Base-by-base conservation (phyloP, 2,329 filamentous ascomycete genomes). In the Aspergillus quadrilineatus region DNA sequence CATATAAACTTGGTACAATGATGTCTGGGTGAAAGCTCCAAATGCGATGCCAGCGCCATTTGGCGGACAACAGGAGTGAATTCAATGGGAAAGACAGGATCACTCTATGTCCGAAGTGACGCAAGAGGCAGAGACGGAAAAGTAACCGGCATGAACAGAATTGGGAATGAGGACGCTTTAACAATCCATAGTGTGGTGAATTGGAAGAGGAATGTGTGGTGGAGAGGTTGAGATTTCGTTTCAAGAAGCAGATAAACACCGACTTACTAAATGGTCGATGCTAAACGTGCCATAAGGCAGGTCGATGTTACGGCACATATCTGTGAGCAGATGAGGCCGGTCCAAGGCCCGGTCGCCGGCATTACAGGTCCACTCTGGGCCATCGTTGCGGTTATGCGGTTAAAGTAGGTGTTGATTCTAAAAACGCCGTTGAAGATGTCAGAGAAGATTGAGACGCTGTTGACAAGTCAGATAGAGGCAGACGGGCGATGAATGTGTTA, bases 261-360 rank as follows among this genome's bases (percentile, higher is more conserved):
- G 26, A 65, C 66, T 60, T 65, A 68, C 67, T 58, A 62, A 14
- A 36, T 66, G 57, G 32, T 68, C 63, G 6, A 68, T 36, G 1
- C 54, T 42, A 53, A 60, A 69, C 10, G 66, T 66, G 0, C 54
- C 58, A 36, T 60, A 26, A 1, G 66, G 65, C 44, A 69, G 43
- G 44, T 69, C 67, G 2, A 69, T 41, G 32, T 68, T 67, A 15
- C 47, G 55, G 28, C 63, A 68, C 51, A 59, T 62, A 32, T 68
- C 66, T 0, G 65, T 67, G 3, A 34, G 22, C 5, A 63, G 46
- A 22, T 47, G 56, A 4, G 61, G 62, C 22, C 46, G 41, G 15
- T 67, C 66, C 56, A 63, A 55, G n/a, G 67, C 62, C 10, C 62
- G 67, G 42, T 68, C 67, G 0, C 55, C 53, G 4, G 55, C 26